Evolutionary conservation across 495 filamentous ascomycete species (phyloP).

Genomic region (Xanthoparmelia taractica): DNA sequence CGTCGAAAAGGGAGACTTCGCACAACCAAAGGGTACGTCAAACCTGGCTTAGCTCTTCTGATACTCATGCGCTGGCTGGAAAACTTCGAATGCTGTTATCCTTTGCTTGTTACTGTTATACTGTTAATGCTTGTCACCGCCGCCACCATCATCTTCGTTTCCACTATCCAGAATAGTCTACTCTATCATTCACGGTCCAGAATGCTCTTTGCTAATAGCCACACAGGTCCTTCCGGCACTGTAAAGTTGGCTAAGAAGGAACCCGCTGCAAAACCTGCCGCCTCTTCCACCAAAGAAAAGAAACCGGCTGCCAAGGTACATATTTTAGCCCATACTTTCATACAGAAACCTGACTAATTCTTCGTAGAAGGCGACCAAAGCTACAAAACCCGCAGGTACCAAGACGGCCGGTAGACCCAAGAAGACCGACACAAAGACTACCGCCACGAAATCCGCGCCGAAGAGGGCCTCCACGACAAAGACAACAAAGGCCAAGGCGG

Average conservation of each 20-base stretch:
- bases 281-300: conserved; percentile 34
- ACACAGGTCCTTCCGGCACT: conserved; percentile 74
- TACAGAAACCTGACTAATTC: background rate
- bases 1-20: conserved; percentile 83
- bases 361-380: conserved; percentile 25
- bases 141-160: background rate
- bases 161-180: background rate
- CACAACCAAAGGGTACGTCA: conserved; percentile 86
- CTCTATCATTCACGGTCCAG: background rate
- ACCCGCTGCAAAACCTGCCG: conserved; percentile 40
- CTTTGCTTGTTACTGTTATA: background rate
- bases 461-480: conserved; percentile 27
- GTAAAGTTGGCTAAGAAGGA: conserved; percentile 96
- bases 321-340: conserved; percentile 25
- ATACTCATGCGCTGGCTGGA: conserved; percentile 1
- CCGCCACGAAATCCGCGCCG: conserved; percentile 40
- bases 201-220: conserved; percentile 36
- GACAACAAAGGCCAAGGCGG: conserved; percentile 46
- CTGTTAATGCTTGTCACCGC: background rate
- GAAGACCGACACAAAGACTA: conserved; percentile 38
- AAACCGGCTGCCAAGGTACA: conserved; percentile 42
- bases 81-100: background rate
- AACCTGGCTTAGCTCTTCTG: background rate
- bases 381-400: conserved; percentile 43
- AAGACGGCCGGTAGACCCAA: conserved; percentile 45